These are phyloP conservation scores for Camellia oleifera DNA, from an alignment of 179 eudicot species.

Conservation along the genomic window DNA sequence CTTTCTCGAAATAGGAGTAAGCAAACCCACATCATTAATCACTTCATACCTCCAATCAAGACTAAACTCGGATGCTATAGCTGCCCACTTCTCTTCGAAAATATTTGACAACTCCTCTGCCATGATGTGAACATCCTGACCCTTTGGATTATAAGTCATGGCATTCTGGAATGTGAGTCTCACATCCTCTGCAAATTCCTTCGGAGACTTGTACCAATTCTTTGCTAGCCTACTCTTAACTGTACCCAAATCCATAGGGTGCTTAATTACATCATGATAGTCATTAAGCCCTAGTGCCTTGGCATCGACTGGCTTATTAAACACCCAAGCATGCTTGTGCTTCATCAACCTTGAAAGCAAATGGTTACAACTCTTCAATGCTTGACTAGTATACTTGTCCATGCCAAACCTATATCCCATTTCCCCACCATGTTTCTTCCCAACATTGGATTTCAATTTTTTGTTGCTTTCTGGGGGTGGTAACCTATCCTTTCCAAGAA, in stretches of 20 bases:
- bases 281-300: slow-evolving; percentile 52
- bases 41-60: slow-evolving; percentile 35
- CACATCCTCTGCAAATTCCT: slow-evolving; percentile 71
- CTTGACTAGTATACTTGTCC: slow-evolving; percentile 40
- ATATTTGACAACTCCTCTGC: slow-evolving; percentile 38
- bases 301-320: slow-evolving; percentile 50
- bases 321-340: slow-evolving; percentile 57
- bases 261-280: slow-evolving; percentile 60
- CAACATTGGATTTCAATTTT: slow-evolving; percentile 39
- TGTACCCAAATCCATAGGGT: slow-evolving; percentile 87
- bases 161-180: slow-evolving; percentile 72
- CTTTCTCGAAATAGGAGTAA: slow-evolving; percentile 36
- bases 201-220: slow-evolving; percentile 49
- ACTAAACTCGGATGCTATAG: slow-evolving; percentile 34
- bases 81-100: slow-evolving; percentile 56
- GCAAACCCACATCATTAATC: slow-evolving; percentile 28
- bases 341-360: slow-evolving; percentile 49
- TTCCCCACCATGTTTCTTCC: slow-evolving; percentile 42
- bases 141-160: slow-evolving; percentile 68
- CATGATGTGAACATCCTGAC: slow-evolving; percentile 62
- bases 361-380: slow-evolving; percentile 36
- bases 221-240: slow-evolving; percentile 43
- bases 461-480: slow-evolving; percentile 68
- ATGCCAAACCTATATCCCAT: slow-evolving; percentile 36
- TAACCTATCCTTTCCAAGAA: slow-evolving; percentile 64